A percentile compares a stretch with the other conserved stretches of the same genome.
These are phyloP conservation scores for Daldinia loculata DNA, from an alignment of 495 filamentous ascomycete genomes.

Conservation along the genomic window DNA sequence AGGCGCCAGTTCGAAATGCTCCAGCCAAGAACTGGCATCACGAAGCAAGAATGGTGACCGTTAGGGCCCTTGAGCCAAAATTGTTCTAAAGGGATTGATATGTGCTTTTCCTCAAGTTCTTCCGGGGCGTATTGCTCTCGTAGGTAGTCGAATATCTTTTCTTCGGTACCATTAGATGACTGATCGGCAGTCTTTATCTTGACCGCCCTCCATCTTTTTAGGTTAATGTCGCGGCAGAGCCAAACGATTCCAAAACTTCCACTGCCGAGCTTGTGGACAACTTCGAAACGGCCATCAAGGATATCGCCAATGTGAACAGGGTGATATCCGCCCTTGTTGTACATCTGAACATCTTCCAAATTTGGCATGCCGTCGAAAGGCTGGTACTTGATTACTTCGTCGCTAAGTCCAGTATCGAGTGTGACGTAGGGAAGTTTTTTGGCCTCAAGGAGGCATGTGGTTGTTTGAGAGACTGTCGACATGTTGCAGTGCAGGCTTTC, in stretches of 20 bases:
- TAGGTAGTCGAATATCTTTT: conserved; percentile 17
- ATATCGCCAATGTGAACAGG: conserved; percentile 58
- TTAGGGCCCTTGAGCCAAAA: conserved; percentile 54
- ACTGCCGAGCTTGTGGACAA: conserved; percentile 64
- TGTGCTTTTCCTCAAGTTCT: conserved; percentile 13
- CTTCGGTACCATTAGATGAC: conserved; percentile 15
- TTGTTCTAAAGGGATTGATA: conserved; percentile 41
- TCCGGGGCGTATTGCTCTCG: background rate
- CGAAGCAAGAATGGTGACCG: conserved; percentile 50
- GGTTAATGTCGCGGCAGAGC: conserved; percentile 57
- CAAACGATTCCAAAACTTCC: conserved; percentile 64
- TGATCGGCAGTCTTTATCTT: conserved; percentile 38
- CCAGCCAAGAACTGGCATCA: conserved; percentile 33
- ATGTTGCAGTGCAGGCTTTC: no score
- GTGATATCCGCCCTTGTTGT: conserved; percentile 51
- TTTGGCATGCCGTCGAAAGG: background rate
- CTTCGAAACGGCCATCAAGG: conserved; percentile 52
- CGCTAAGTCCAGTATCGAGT: background rate
- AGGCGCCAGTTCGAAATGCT: conserved; percentile 7
- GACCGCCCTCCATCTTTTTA: conserved; percentile 40
- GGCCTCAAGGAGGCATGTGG: no score
- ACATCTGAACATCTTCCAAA: conserved; percentile 40
- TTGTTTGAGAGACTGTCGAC: no score
- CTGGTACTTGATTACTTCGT: conserved; percentile 23
- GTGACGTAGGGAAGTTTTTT: no score